Base-by-base conservation (phyloP, 495 filamentous ascomycete species). In the Penicillium roqueforti region DNA sequence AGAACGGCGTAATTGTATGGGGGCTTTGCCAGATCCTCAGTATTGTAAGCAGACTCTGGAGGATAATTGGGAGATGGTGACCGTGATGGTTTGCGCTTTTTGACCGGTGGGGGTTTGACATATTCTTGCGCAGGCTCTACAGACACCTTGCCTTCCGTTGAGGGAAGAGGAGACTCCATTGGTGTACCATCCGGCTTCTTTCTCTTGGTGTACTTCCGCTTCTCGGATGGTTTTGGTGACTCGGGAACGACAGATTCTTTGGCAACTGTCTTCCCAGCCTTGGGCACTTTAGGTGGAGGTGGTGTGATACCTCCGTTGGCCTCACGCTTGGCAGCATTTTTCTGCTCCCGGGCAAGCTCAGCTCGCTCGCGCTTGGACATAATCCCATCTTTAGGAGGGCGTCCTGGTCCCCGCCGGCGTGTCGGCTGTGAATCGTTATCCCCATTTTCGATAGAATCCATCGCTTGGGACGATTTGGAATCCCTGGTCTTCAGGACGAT, bases 301-400 rank as follows among this genome's bases (percentile, higher is more conserved):
- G 72, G 67, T 37, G 72, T 73, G 39, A 75, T 57, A 41, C 74
- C 76, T 19, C 73, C 72, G 44, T 79, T 74, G 44, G 70, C 68
- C 50, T 73, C 75, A 23, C 69, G 69, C 53, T 76, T 81, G 31
- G 75, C 74, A 16, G 73, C 71, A 60, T 77, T 55, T 62, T 77
- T 69, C 61, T 77, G 80, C 55, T 85, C 81, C 61, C 85, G 86
- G 59, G 85, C 83, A 51, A 85, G 75, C 55, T 85, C 69, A 54
- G 80, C 79, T 56, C 86, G 76, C 67, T 89, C 88, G 34, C 90
- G 81, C 73, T 95, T 95, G 7, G 91, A 96, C 82, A 95, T 91
- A 64, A 93, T 83, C 6, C 91, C 91, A 68, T 95, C 87, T 76
- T 95, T 95, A 8, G 91, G 91, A 40, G 91, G 91, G 48, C 91